Evolutionary conservation across 371 early-diverging fungal genomes (phyloP).

Genomic region (Lichtheimia ramosa): DNA sequence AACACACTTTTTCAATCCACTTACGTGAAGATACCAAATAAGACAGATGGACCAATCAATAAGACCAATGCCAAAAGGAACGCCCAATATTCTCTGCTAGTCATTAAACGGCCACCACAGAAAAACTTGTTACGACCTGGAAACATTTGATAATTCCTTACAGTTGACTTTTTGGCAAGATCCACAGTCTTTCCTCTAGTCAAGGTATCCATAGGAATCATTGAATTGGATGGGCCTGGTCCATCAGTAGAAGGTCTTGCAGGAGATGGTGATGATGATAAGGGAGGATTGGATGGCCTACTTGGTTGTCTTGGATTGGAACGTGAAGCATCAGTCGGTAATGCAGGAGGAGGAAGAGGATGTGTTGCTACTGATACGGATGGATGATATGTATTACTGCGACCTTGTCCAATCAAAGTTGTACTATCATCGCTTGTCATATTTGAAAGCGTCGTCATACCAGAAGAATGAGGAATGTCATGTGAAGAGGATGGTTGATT

Average conservation of each 20-base stretch:
- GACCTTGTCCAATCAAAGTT: slow-evolving; percentile 13
- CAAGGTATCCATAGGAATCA: neutral
- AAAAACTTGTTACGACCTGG: slow-evolving; percentile 58
- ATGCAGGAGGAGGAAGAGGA: neutral
- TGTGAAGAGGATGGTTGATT: slow-evolving; percentile 5
- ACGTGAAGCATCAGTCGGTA: neutral
- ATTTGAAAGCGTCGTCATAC: slow-evolving; percentile 15
- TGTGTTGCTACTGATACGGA: slow-evolving; percentile 2
- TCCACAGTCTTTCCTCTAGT: neutral
- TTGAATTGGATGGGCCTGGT: neutral
- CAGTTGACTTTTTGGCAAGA: neutral
- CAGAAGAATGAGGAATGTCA: slow-evolving; percentile 18
- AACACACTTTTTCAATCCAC: neutral
- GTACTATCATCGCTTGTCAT: slow-evolving; percentile 22
- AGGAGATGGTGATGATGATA: neutral
- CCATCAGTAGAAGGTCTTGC: too few species aligned
- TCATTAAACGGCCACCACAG: slow-evolving; percentile 70
- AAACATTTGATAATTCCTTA: slow-evolving; percentile 33
- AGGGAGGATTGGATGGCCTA: neutral
- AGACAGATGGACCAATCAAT: slow-evolving; percentile 59
- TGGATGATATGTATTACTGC: slow-evolving; percentile 6
- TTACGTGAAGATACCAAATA: slow-evolving; percentile 69
- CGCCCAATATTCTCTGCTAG: slow-evolving; percentile 66
- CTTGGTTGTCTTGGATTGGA: neutral
- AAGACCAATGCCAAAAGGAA: slow-evolving; percentile 70